Conservation (phyloP, 1,284 basidiomycete species). For the Fomitopsis betulina region DNA sequence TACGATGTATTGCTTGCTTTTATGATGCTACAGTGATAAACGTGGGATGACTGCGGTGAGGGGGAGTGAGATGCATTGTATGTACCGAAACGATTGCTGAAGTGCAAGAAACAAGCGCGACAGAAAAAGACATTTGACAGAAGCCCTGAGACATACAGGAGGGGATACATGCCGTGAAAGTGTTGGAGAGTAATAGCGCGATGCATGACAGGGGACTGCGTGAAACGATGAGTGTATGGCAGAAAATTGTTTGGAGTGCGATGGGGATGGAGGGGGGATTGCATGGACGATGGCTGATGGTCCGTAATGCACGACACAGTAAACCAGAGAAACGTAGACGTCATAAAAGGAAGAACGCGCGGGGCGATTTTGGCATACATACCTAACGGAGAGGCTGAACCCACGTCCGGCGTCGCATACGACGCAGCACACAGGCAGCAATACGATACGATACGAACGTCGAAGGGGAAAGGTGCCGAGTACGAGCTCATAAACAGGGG, state of each 20-base stretch:
- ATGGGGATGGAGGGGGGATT: background rate
- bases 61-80: slow-evolving; percentile 7
- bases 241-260: background rate
- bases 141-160: slow-evolving; percentile 5
- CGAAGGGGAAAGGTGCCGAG: background rate
- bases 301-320: slow-evolving; percentile 23
- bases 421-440: background rate
- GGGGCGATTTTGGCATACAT: slow-evolving; percentile 19
- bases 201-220: background rate
- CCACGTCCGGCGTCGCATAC: background rate
- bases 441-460: slow-evolving; percentile 28
- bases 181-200: background rate
- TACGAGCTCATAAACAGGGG: background rate
- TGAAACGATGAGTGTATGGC: background rate
- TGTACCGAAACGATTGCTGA: slow-evolving; percentile 6
- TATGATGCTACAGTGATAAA: slow-evolving; percentile 6
- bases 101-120: slow-evolving; percentile 5
- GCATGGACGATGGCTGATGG: slow-evolving; percentile 12
- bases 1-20: slow-evolving; percentile 6
- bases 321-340: slow-evolving; percentile 15
- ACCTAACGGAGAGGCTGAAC: slow-evolving; percentile 7
- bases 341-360: slow-evolving; percentile 18
- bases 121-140: background rate
- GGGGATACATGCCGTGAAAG: slow-evolving; percentile 2
- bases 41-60: background rate